Evolutionary conservation across 768 basidiomycete species (phyloP).

Genomic region (Lyophyllum semitale): DNA sequence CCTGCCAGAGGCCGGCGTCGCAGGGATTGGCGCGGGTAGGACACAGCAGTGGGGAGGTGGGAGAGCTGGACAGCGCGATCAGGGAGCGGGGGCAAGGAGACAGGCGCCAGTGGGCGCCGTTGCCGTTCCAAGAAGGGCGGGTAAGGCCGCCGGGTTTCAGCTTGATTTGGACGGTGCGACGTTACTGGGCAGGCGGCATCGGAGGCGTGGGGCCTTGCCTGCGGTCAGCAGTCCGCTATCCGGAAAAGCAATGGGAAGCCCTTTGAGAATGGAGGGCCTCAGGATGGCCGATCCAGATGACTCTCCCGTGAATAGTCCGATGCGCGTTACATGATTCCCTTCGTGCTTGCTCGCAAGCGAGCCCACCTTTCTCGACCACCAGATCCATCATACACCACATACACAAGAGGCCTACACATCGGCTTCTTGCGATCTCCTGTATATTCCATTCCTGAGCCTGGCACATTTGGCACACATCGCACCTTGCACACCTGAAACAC

Average conservation of each 20-base stretch:
- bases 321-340: slow-evolving; percentile 16
- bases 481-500: background rate
- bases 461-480: background rate
- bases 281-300: slow-evolving; percentile 17
- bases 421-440: background rate
- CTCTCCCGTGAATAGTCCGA: slow-evolving; percentile 23
- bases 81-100: slow-evolving; percentile 21
- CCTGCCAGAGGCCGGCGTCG: slow-evolving; percentile 6
- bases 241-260: slow-evolving; percentile 28
- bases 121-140: slow-evolving; percentile 11
- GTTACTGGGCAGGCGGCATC: slow-evolving; percentile 73
- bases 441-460: background rate
- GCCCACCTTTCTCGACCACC: background rate
- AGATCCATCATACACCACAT: background rate
- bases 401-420: background rate
- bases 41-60: slow-evolving; percentile 27
- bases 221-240: slow-evolving; percentile 37
- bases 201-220: slow-evolving; percentile 27
- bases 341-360: background rate
- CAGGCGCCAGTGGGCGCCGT: slow-evolving; percentile 9
- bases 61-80: slow-evolving; percentile 37
- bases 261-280: slow-evolving; percentile 25
- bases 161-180: slow-evolving; percentile 88
- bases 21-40: slow-evolving; percentile 15
- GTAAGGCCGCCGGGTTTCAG: slow-evolving; percentile 57